Evolutionary conservation across 345 rosid genomes (phyloP), one percentile per base, ranked within the genome.

Genomic region (Nephelium lappaceum): DNA sequence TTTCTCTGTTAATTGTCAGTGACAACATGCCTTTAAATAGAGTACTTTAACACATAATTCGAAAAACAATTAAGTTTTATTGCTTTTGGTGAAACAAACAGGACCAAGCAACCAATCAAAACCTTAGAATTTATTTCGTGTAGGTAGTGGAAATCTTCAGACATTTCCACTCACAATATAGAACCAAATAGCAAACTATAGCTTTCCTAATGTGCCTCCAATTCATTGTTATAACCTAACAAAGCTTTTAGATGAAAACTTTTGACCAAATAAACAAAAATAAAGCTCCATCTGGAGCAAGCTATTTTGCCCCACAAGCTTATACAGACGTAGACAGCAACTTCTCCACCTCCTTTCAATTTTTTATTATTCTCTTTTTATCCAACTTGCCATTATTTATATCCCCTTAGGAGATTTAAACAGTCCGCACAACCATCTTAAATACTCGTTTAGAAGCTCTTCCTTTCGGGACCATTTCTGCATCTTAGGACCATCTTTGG

Each of bases 271-370:
- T 8, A 7, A 51, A 42, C 61, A 49, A 61, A 4, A 57, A 38
- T 61, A 77, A 64, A 76, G 63, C 38, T 43, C 74, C 63, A 53
- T 42, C n/a, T 62, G 45, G 19, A 69, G 53, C 14, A 49, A 74
- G 61, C 38, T 62, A 58, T 62, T 75, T 63, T 49, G 64, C 19
- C 79, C 87, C 86, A 82, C 88, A 75, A 75, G 73, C 84, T 85
- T 73, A 75, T 45, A 60, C 61, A 58, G 77, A 81, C 73, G 77
- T 77, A 77, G 80, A 80, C 82, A 79, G 71, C 78, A 60, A 77
- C 80, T 81, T 71, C 41, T 47, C 25, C 64, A 77, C 21, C 47
- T 67, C 43, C 67, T 78, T 55, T 68, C 78, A 67, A 66, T 73
- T 66, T 77, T 75, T 5, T 67, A 77, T 73, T 75, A 68, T 82